Percentiles rank a stretch among this genome's conserved stretches.
Evolutionary conservation across 768 basidiomycete species (phyloP).

Genomic region (Boletus vermiculosoides): DNA sequence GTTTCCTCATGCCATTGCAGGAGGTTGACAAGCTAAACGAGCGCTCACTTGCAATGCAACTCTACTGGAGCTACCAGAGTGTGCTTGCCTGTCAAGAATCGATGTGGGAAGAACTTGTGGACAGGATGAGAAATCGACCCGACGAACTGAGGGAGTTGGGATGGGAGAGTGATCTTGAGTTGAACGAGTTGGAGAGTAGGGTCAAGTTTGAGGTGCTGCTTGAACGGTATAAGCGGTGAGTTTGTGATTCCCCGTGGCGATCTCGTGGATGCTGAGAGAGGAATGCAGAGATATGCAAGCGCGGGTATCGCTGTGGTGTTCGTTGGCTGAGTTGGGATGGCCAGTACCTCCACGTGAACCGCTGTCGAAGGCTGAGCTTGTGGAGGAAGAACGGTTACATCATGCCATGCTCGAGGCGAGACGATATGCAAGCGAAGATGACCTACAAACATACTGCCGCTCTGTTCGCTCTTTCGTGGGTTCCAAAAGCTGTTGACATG

Average conservation of each 20-base stretch:
- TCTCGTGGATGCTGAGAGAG: background rate
- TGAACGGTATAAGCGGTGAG: conserved; percentile 56
- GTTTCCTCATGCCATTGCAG: conserved; percentile 39
- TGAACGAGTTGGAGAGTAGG: conserved; percentile 54
- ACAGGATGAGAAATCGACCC: conserved; percentile 56
- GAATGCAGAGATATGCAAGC: conserved; percentile 59
- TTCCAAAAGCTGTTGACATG: conserved; percentile 40
- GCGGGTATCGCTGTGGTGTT: conserved; percentile 64
- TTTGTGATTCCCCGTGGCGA: conserved; percentile 2
- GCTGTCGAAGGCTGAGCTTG: conserved; percentile 64
- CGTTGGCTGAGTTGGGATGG: conserved; percentile 58
- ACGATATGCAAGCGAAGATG: conserved; percentile 49
- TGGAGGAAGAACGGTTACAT: conserved; percentile 63
- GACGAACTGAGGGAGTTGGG: conserved; percentile 55
- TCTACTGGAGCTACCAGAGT: conserved; percentile 59
- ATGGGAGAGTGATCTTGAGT: conserved; percentile 70
- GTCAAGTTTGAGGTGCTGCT: conserved; percentile 59
- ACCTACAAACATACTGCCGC: conserved; percentile 53
- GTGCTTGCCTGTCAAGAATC: conserved; percentile 69
- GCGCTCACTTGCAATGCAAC: conserved; percentile 67
- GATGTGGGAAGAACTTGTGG: conserved; percentile 74
- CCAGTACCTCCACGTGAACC: conserved; percentile 57
- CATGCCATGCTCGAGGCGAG: conserved; percentile 61
- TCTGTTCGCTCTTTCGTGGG: conserved; percentile 62
- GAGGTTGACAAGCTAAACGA: conserved; percentile 50